A percentile compares a stretch with the other conserved stretches of the same genome.
Conservation (phyloP, 2,329 filamentous ascomycete genomes). For the Pseudopyrenochaeta lycopersici region DNA sequence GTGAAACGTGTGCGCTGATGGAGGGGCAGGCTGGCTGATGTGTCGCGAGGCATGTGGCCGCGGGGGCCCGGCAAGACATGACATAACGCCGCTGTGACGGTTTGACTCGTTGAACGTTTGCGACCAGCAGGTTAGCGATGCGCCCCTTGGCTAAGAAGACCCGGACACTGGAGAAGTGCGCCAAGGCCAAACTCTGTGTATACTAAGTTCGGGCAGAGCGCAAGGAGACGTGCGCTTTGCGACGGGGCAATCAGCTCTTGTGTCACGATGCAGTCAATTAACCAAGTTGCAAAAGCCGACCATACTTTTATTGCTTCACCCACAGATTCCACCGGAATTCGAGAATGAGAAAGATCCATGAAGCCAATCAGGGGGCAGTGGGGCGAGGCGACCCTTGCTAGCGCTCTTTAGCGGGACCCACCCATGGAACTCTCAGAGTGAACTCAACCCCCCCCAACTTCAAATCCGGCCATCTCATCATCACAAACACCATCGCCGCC, state of each 20-base stretch:
- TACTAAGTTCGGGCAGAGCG: too few relatives aligned
- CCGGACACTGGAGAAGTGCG: constrained; percentile 16
- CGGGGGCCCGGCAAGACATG: constrained; percentile 14
- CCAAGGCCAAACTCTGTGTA: not conserved
- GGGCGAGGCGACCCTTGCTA: constrained; percentile 6
- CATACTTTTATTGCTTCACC: constrained; percentile 17
- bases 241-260: too few relatives aligned
- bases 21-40: not conserved
- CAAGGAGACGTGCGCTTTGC: not conserved
- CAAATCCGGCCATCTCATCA: constrained; percentile 17
- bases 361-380: constrained; percentile 9
- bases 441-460: not conserved
- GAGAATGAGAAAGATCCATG: constrained; percentile 12
- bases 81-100: constrained; percentile 29
- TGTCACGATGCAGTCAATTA: too few relatives aligned
- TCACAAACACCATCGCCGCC: constrained; percentile 27
- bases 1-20: not conserved
- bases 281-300: too few relatives aligned
- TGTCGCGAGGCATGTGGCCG: constrained; percentile 3
- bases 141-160: constrained; percentile 19
- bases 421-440: too few relatives aligned
- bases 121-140: constrained; percentile 27
- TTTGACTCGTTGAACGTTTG: constrained; percentile 32
- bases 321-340: constrained; percentile 24
- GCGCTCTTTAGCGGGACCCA: not conserved